Conservation (phyloP, 768 basidiomycete species). For the Chlorophyllum brunneum region DNA sequence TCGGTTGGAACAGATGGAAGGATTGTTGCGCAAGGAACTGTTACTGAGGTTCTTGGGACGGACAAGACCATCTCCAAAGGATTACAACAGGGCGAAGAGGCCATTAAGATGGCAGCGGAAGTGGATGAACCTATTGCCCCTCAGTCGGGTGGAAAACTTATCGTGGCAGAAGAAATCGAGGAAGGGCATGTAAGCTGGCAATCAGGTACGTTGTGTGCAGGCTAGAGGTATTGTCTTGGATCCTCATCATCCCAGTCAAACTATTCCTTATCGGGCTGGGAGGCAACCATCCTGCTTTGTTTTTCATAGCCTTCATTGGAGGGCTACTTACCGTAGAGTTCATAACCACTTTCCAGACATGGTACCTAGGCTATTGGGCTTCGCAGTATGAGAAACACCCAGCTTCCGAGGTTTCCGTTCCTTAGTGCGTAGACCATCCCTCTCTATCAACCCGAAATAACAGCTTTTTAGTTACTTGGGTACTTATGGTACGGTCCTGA, state of each 20-base stretch:
- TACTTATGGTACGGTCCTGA: constrained; percentile 27
- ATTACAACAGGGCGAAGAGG: constrained; percentile 24
- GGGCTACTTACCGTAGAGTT: constrained; percentile 24
- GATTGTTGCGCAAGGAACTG: constrained; percentile 42
- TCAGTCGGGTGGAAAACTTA: constrained; percentile 48
- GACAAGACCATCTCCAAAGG: constrained; percentile 24
- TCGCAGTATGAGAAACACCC: constrained; percentile 33
- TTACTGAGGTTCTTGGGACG: constrained; percentile 39
- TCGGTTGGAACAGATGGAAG: constrained; percentile 52
- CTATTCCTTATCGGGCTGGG: constrained; percentile 33
- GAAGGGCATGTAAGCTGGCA: constrained; percentile 56
- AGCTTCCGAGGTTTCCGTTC: constrained; percentile 29
- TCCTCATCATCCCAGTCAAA: constrained; percentile 21
- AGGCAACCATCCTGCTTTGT: constrained; percentile 27
- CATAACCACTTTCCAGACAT: constrained; percentile 30
- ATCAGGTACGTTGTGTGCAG: constrained; percentile 28
- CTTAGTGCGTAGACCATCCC: constrained; percentile 27
- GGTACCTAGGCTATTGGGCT: constrained; percentile 45
- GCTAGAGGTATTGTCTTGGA: not conserved
- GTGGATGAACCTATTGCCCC: constrained; percentile 20
- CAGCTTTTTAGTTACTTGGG: constrained; percentile 38
- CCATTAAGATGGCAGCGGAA: constrained; percentile 24
- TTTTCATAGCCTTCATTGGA: constrained; percentile 27
- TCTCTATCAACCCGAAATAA: constrained; percentile 15
- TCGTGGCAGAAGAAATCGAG: constrained; percentile 58